phyloP scores from a whole-genome alignment of 768 basidiomycete genomes.

The Amanita brunnescens region DNA sequence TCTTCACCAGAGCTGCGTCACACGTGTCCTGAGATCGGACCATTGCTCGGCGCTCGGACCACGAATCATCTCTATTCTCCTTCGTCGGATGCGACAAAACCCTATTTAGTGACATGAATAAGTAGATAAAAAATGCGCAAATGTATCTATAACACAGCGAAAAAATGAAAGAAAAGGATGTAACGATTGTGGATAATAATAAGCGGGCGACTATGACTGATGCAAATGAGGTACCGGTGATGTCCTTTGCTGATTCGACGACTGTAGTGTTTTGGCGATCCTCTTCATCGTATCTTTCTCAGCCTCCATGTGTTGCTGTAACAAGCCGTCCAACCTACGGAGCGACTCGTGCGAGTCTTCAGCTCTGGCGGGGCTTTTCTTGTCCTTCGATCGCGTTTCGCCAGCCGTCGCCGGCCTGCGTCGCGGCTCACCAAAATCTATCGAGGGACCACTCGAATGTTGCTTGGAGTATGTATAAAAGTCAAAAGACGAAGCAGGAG shows the following conservation, averaged over 20 bases:
- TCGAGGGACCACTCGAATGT: slow-evolving; percentile 13
- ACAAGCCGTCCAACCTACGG: slow-evolving; percentile 66
- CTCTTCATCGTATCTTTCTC: slow-evolving; percentile 74
- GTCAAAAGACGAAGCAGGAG: slow-evolving; percentile 33
- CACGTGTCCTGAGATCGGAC: slow-evolving; percentile 5
- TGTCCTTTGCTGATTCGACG: slow-evolving; percentile 12
- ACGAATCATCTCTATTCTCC: slow-evolving; percentile 1
- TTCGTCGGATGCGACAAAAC: background rate
- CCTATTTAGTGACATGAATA: background rate
- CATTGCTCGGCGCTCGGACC: background rate
- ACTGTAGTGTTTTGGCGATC: slow-evolving; percentile 47
- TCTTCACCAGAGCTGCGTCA: background rate
- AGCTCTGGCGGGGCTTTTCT: slow-evolving; percentile 30
- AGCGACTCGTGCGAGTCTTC: slow-evolving; percentile 59
- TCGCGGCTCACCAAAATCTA: background rate
- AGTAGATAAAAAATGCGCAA: slow-evolving; percentile 4
- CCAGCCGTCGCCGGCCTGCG: slow-evolving; percentile 21
- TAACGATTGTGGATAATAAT: slow-evolving; percentile 8
- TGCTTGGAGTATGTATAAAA: slow-evolving; percentile 39
- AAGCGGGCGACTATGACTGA: slow-evolving; percentile 4
- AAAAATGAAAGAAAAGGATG: background rate
- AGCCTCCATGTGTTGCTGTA: slow-evolving; percentile 74
- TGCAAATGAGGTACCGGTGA: background rate
- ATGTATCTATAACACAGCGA: slow-evolving; percentile 2
- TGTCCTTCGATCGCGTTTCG: slow-evolving; percentile 19